phyloP scores from a whole-genome alignment of 257 asterid genomes.

The Echites panduratus region DNA sequence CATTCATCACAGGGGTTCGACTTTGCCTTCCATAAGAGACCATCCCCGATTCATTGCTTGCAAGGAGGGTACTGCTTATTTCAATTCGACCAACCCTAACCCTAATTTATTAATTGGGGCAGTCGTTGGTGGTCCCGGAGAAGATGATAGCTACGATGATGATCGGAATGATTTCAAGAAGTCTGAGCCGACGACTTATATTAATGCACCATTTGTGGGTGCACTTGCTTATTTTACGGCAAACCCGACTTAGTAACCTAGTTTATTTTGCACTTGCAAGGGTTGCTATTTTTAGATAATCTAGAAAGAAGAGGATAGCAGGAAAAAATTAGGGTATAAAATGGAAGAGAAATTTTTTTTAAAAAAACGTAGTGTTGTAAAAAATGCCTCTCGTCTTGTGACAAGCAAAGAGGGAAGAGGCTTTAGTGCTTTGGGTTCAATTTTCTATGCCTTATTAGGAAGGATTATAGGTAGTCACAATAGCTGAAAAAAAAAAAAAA shows the following conservation, averaged over 20 bases:
- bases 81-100: constrained; percentile 71
- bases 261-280: constrained; percentile 20
- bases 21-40: constrained; percentile 60
- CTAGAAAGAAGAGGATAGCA: neutral
- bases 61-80: constrained; percentile 64
- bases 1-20: constrained; percentile 90
- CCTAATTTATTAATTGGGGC: constrained; percentile 87
- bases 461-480: constrained; percentile 18
- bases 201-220: constrained; percentile 94
- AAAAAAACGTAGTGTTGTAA: too few relatives aligned
- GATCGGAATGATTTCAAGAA: constrained; percentile 52
- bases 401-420: constrained; percentile 68
- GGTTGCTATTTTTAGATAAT: constrained; percentile 6
- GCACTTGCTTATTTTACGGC: constrained; percentile 75
- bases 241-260: constrained; percentile 25
- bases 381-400: constrained; percentile 67
- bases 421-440: neutral
- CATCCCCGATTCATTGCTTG: constrained; percentile 61
- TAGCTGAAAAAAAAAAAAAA: too few relatives aligned
- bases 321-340: neutral
- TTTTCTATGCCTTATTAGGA: constrained; percentile 14
- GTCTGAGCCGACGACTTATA: constrained; percentile 92
- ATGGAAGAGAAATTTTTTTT: too few relatives aligned
- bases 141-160: constrained; percentile 66
- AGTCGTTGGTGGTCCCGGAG: constrained; percentile 87